Percentiles rank a stretch among this genome's conserved stretches.
Conservation (phyloP, 177 flowering plant species). For the Vitis hybrid region DNA sequence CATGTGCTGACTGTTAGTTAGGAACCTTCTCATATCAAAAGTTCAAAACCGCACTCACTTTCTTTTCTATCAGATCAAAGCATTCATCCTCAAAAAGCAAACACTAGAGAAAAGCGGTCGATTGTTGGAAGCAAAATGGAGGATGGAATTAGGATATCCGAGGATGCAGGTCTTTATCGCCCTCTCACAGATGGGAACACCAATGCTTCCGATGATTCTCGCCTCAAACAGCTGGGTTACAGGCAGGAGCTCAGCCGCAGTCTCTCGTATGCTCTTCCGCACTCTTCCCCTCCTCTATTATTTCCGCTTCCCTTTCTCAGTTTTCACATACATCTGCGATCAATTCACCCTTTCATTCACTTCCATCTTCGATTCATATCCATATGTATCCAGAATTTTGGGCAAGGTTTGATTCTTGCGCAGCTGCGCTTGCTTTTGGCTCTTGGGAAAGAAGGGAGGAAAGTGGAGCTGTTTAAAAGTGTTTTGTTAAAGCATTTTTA, state of each 20-base stretch:
- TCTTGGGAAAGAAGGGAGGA: no score
- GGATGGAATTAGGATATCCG: slow-evolving; percentile 12
- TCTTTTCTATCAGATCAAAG: neutral
- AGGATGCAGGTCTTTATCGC: slow-evolving; percentile 24
- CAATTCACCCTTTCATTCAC: neutral
- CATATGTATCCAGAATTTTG: no score
- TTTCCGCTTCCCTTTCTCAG: neutral
- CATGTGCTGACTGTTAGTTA: no score
- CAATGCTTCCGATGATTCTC: slow-evolving; percentile 22
- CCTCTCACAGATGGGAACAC: slow-evolving; percentile 15
- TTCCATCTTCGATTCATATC: neutral
- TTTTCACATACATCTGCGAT: neutral
- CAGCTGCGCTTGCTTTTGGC: no score
- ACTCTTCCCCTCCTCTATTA: neutral
- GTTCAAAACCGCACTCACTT: neutral
- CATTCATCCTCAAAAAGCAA: neutral
- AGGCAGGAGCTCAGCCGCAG: slow-evolving; percentile 60
- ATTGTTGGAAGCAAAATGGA: slow-evolving; percentile 10
- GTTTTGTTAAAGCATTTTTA: no score
- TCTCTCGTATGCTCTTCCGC: slow-evolving; percentile 40
- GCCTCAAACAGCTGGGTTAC: slow-evolving; percentile 63
- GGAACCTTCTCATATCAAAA: no score
- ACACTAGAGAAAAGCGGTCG: neutral
- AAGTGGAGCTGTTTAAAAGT: no score
- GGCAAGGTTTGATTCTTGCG: no score